A percentile compares a stretch with the other conserved stretches of the same genome.
phyloP scores from a whole-genome alignment of 208 protist species.

The Phytomonas sp. region DNA sequence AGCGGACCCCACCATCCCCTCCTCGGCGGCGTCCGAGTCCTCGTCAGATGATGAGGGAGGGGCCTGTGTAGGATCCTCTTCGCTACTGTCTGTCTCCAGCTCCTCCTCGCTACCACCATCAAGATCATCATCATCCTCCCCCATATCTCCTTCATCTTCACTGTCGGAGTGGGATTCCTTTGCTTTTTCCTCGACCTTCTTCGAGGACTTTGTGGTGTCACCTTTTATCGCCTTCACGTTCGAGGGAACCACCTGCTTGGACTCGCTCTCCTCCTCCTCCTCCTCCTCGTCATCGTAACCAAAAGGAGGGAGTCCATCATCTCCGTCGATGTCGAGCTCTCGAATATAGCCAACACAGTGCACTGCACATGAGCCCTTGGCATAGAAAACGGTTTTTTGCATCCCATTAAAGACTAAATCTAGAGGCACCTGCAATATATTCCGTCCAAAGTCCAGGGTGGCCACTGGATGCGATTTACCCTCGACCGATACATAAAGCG shows the following conservation, averaged over 20 bases:
- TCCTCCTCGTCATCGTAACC: constrained; percentile 34
- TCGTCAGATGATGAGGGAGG: constrained; percentile 3
- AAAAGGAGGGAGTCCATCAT: constrained; percentile 19
- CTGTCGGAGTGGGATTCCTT: constrained; percentile 20
- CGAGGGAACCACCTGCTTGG: constrained; percentile 13
- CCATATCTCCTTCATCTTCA: constrained; percentile 12
- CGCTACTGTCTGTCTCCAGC: constrained; percentile 7
- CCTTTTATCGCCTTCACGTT: constrained; percentile 8
- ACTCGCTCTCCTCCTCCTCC: constrained; percentile 24
- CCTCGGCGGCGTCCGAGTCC: constrained; percentile 8
- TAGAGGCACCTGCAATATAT: constrained; percentile 49
- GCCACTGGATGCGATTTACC: constrained; percentile 71
- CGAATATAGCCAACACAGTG: constrained; percentile 80
- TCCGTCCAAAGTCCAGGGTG: constrained; percentile 50
- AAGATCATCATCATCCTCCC: constrained; percentile 18
- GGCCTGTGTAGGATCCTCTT: neutral
- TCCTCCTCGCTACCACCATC: constrained; percentile 17
- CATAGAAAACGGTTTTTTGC: constrained; percentile 69
- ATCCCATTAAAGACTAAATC: constrained; percentile 80
- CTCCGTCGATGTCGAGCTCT: constrained; percentile 49
- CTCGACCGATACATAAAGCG: constrained; percentile 71
- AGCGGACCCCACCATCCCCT: too few species aligned
- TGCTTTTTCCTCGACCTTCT: constrained; percentile 34
- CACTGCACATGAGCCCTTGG: constrained; percentile 58
- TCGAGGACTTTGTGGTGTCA: constrained; percentile 19